phyloP scores from a whole-genome alignment of 768 basidiomycete species.

The Phanerochaete sordida region DNA sequence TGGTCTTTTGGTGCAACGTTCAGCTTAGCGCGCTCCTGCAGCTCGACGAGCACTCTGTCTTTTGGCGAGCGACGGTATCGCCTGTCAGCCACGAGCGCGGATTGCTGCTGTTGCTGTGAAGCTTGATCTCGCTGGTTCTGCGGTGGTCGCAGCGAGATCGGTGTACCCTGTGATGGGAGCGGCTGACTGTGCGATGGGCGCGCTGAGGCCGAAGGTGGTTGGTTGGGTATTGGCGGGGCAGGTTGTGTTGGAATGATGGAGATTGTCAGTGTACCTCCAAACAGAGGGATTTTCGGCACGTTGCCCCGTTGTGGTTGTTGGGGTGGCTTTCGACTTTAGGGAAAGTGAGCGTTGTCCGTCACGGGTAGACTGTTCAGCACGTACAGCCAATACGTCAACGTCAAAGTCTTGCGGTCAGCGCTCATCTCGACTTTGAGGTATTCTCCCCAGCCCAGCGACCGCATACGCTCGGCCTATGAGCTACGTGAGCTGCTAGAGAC shows the following conservation, averaged over 20 bases:
- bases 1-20: background rate
- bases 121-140: background rate
- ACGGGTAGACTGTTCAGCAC: conserved; percentile 12
- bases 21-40: conserved; percentile 65
- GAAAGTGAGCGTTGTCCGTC: background rate
- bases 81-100: conserved; percentile 10
- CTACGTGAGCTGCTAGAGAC: background rate
- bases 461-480: conserved; percentile 62
- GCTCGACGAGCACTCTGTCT: conserved; percentile 51
- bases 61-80: conserved; percentile 53
- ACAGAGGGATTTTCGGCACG: conserved; percentile 42
- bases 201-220: background rate
- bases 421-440: conserved; percentile 70
- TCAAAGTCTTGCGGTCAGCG: conserved; percentile 62
- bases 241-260: conserved; percentile 57
- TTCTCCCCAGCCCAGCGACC: conserved; percentile 84
- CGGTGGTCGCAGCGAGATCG: background rate
- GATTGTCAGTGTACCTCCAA: conserved; percentile 74
- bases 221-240: conserved; percentile 15
- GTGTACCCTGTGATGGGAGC: background rate
- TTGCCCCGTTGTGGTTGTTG: conserved; percentile 26
- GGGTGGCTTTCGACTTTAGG: conserved; percentile 36
- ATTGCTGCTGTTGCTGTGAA: background rate
- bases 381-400: conserved; percentile 87
- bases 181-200: background rate